Conservation (phyloP, 2,329 filamentous ascomycete genomes). For the Ophiocordyceps unilateralis region DNA sequence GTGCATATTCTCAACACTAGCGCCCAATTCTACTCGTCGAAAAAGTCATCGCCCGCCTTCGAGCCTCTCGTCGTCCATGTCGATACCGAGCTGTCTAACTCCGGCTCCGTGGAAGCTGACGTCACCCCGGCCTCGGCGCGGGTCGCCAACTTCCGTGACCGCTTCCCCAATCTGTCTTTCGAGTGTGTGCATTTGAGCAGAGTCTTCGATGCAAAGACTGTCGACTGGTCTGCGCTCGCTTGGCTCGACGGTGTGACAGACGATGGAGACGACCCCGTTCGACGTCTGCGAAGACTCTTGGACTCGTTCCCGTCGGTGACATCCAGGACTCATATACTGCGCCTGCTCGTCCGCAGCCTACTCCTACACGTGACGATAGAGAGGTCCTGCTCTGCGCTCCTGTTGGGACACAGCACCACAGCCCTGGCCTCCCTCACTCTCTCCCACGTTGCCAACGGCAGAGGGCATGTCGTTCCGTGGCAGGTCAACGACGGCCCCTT, state of each 20-base stretch:
- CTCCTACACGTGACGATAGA: slow-evolving; percentile 47
- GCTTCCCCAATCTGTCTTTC: slow-evolving; percentile 52
- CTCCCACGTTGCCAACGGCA: slow-evolving; percentile 76
- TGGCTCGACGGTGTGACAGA: slow-evolving; percentile 3
- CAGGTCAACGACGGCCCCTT: slow-evolving; percentile 57
- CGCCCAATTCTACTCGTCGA: slow-evolving; percentile 44
- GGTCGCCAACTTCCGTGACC: slow-evolving; percentile 32
- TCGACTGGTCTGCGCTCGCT: slow-evolving; percentile 35
- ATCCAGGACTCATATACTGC: slow-evolving; percentile 55
- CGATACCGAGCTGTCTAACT: slow-evolving; percentile 20
- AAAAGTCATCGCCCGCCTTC: slow-evolving; percentile 49
- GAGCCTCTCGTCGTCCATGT: slow-evolving; percentile 45
- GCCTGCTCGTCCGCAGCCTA: slow-evolving; percentile 54
- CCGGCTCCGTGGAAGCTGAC: slow-evolving; percentile 3
- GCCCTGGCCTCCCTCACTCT: slow-evolving; percentile 73
- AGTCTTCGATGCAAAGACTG: slow-evolving; percentile 31
- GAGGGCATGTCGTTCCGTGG: slow-evolving; percentile 71
- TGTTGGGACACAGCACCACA: slow-evolving; percentile 79
- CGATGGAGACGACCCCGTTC: slow-evolving; percentile 11
- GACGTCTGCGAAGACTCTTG: slow-evolving; percentile 37
- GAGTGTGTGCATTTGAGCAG: slow-evolving; percentile 44
- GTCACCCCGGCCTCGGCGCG: slow-evolving; percentile 23
- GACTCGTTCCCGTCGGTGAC: slow-evolving; percentile 52
- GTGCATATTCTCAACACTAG: slow-evolving; percentile 60
- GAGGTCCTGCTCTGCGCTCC: slow-evolving; percentile 46